A percentile compares a stretch with the other conserved stretches of the same genome.
Conservation (phyloP, 2,329 filamentous ascomycete species). For the Colletotrichum spinosum region DNA sequence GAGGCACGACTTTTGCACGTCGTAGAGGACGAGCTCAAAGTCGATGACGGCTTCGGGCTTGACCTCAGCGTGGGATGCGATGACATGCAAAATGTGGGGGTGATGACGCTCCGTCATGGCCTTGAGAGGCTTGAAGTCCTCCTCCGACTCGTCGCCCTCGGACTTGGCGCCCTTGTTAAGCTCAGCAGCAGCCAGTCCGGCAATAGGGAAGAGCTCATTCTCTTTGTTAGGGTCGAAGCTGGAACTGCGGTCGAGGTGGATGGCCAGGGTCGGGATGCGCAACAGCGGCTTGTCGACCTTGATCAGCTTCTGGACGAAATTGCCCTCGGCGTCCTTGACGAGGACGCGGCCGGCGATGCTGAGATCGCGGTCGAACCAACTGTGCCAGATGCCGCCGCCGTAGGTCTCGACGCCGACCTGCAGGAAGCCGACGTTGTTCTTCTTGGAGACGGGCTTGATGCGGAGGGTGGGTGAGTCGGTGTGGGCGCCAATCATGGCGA, state of each 20-base stretch:
- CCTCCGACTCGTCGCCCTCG: constrained; percentile 57
- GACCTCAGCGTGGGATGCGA: constrained; percentile 83
- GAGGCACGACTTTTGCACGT: constrained; percentile 90
- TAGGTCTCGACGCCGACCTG: constrained; percentile 98
- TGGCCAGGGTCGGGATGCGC: constrained; percentile 91
- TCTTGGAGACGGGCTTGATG: constrained; percentile 94
- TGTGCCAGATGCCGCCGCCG: constrained; percentile 96
- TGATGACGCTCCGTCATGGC: constrained; percentile 87
- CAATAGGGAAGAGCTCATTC: constrained; percentile 93
- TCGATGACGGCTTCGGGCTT: constrained; percentile 81
- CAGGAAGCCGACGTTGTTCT: constrained; percentile 85
- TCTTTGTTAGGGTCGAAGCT: constrained; percentile 97
- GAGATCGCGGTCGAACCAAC: constrained; percentile 96
- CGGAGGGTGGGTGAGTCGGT: constrained; percentile 94
- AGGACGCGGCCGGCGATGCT: constrained; percentile 90
- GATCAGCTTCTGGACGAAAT: constrained; percentile 85
- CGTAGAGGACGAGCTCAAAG: constrained; percentile 97
- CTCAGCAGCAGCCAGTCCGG: constrained; percentile 87
- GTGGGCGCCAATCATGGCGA: constrained; percentile 94
- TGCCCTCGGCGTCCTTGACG: constrained; percentile 78
- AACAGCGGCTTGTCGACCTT: constrained; percentile 92
- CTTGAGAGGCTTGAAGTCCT: constrained; percentile 79
- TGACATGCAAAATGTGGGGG: constrained; percentile 84
- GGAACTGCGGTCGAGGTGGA: constrained; percentile 89
- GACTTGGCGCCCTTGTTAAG: constrained; percentile 76